phyloP scores from a whole-genome alignment of 2,329 filamentous ascomycete species.

The Pseudogymnoascus sp. region DNA sequence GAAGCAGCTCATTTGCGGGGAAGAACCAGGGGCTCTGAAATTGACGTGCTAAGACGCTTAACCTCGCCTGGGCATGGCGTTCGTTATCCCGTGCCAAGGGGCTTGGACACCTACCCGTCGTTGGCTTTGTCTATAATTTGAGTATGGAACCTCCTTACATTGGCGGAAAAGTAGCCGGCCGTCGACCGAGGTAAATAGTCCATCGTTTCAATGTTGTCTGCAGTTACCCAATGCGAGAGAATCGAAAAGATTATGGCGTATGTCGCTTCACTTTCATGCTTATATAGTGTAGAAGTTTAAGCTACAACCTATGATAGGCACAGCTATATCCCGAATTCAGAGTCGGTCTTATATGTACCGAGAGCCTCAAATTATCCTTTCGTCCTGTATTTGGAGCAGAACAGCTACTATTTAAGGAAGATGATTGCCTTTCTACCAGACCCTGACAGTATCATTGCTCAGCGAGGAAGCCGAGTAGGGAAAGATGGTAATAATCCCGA shows the following conservation, averaged over 20 bases:
- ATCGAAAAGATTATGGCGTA: not conserved
- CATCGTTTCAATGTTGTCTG: not conserved
- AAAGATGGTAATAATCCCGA: not conserved
- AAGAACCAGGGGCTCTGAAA: not conserved
- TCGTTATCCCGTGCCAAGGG: not conserved
- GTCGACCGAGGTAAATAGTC: not conserved
- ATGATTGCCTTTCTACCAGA: not conserved
- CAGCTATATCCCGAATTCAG: not conserved
- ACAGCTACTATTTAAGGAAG: not conserved
- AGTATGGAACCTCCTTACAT: not conserved
- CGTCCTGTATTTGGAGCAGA: not conserved
- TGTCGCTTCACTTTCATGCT: not conserved
- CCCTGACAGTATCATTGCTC: not conserved
- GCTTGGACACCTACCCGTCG: not conserved
- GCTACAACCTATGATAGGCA: not conserved
- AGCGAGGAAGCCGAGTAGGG: not conserved
- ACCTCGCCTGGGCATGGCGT: not conserved
- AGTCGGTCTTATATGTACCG: not conserved
- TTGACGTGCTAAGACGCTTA: not conserved
- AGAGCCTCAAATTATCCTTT: not conserved
- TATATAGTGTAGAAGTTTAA: not conserved
- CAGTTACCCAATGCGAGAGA: not conserved
- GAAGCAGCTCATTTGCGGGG: not conserved
- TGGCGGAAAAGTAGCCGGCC: not conserved
- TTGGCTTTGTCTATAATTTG: not conserved